Evolutionary conservation across 108 stramenopile genomes (phyloP).

Genomic region (Pseudonitzschia pungens): DNA sequence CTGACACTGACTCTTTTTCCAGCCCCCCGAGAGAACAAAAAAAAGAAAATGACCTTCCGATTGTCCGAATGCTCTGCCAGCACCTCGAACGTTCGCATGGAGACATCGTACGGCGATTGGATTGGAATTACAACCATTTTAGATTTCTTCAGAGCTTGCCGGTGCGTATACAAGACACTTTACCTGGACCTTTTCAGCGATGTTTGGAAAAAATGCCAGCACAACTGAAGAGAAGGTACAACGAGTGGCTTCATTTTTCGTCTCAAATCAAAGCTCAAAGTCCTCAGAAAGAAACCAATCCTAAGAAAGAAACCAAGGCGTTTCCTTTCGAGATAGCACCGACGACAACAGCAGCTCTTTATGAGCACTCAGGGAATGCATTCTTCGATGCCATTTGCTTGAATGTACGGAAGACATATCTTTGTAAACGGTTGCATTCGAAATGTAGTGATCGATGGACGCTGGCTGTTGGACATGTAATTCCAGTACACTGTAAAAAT

Average conservation of each 20-base stretch:
- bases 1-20: background rate
- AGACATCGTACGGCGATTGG: background rate
- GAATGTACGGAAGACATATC: constrained; percentile 15
- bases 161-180: background rate
- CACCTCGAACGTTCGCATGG: constrained; percentile 3
- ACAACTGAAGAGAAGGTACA: background rate
- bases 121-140: constrained; percentile 11
- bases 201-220: background rate
- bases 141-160: background rate
- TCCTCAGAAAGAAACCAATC: background rate
- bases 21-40: background rate
- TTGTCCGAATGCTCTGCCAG: constrained; percentile 19
- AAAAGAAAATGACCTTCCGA: constrained; percentile 10
- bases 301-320: background rate
- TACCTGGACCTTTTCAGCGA: constrained; percentile 6
- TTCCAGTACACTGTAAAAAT: constrained; percentile 21
- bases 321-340: background rate
- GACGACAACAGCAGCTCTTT: background rate
- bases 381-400: constrained; percentile 27
- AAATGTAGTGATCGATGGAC: constrained; percentile 19
- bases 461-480: constrained; percentile 29
- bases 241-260: background rate
- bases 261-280: background rate
- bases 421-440: constrained; percentile 7
- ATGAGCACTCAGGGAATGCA: constrained; percentile 17